Percentiles rank a stretch among this genome's conserved stretches.
Evolutionary conservation across 495 filamentous ascomycete species (phyloP).

Genomic region (Penicillium pancosmium): DNA sequence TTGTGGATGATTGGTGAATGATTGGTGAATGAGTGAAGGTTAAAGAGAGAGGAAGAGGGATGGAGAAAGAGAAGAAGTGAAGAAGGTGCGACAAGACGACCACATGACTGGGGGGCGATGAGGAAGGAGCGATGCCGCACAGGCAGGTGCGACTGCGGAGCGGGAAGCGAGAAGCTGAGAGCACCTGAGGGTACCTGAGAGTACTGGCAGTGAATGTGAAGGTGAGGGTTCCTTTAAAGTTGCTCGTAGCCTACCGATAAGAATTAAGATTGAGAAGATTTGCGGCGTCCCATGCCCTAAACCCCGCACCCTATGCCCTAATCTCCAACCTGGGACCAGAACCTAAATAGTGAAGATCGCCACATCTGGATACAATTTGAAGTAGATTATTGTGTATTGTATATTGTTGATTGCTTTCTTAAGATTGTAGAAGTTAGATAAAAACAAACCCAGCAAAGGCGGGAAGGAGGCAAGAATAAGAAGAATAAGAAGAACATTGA

Average conservation of each 20-base stretch:
- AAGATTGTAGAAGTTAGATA: too few species aligned
- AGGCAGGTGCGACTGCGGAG: not conserved
- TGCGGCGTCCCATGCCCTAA: slow-evolving; percentile 13
- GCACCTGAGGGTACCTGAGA: too few species aligned
- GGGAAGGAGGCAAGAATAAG: not conserved
- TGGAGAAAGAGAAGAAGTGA: not conserved
- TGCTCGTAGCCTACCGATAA: not conserved
- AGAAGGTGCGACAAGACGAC: not conserved
- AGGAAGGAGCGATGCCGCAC: not conserved
- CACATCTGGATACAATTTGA: not conserved
- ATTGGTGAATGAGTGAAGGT: not conserved
- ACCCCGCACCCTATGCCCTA: slow-evolving; percentile 44
- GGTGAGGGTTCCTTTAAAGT: too few species aligned
- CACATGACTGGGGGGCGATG: not conserved
- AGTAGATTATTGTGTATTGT: not conserved
- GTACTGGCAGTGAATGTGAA: too few species aligned
- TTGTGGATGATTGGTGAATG: not conserved
- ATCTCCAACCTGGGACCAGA: slow-evolving; percentile 20
- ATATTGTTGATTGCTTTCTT: too few species aligned
- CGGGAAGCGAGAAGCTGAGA: too few species aligned
- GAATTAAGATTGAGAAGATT: not conserved
- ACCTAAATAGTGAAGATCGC: not conserved
- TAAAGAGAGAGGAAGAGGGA: not conserved
- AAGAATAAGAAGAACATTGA: not conserved
- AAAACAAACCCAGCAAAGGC: not conserved